These are phyloP conservation scores for Gossypium schwendimanii DNA, from an alignment of 441 rosid species.

Conservation along the genomic window DNA sequence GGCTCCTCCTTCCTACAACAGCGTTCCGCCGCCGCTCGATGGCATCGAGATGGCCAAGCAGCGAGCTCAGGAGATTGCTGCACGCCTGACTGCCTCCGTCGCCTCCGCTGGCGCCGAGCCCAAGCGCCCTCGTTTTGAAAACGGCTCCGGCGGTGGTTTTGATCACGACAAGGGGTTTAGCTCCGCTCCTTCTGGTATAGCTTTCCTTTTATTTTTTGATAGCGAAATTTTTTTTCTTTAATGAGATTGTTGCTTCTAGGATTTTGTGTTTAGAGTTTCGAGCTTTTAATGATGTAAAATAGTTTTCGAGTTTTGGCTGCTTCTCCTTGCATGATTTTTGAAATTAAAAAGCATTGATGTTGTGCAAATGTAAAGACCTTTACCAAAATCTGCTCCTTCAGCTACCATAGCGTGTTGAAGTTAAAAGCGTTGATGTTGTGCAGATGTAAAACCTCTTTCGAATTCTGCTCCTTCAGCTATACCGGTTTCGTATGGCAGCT, in stretches of 20 bases:
- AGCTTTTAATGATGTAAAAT: not conserved
- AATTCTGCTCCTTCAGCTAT: slow-evolving; percentile 42
- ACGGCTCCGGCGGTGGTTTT: slow-evolving; percentile 48
- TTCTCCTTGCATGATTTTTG: not conserved
- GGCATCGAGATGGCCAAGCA: slow-evolving; percentile 84
- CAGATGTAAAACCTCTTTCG: slow-evolving; percentile 42
- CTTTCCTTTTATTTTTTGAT: not conserved
- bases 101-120: slow-evolving; percentile 39
- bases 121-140: slow-evolving; percentile 76
- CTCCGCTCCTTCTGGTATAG: slow-evolving; percentile 38
- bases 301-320: not conserved
- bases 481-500: slow-evolving; percentile 65
- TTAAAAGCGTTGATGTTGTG: not conserved
- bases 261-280: not conserved
- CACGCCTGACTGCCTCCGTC: slow-evolving; percentile 41
- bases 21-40: slow-evolving; percentile 61
- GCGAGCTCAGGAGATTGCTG: slow-evolving; percentile 84
- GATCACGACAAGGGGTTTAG: slow-evolving; percentile 59
- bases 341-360: too few relatives aligned
- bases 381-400: too few relatives aligned
- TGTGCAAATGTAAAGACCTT: too few relatives aligned
- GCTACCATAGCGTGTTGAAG: too few relatives aligned
- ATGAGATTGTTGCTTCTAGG: not conserved
- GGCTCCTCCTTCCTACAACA: slow-evolving; percentile 54
- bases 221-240: not conserved